Conservation (phyloP, 176 grass and related monocot species). For the bread wheat (Triticum aestivum) region DNA sequence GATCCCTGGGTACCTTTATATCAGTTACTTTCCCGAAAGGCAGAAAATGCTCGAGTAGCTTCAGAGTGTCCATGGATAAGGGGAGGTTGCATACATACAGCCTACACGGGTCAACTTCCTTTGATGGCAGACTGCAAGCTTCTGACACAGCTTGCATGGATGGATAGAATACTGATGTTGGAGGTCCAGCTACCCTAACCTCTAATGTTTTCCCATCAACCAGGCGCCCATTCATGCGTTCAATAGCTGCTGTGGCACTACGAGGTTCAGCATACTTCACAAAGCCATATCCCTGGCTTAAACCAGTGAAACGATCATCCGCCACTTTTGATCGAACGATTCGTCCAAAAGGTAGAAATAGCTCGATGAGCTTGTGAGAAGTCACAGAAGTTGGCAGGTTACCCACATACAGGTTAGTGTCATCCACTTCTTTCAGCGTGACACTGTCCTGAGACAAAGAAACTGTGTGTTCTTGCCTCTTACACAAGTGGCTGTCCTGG, state of each 20-base stretch:
- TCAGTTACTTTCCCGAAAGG: slow-evolving; percentile 52
- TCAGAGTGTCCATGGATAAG: slow-evolving; percentile 31
- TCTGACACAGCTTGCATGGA: slow-evolving; percentile 12
- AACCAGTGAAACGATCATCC: slow-evolving; percentile 48
- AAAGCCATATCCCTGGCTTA: slow-evolving; percentile 68
- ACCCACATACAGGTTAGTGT: slow-evolving; percentile 47
- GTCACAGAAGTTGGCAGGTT: slow-evolving; percentile 37
- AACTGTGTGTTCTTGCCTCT: slow-evolving; percentile 30
- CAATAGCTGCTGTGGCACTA: slow-evolving; percentile 48
- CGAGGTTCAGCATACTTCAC: slow-evolving; percentile 53
- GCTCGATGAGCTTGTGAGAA: slow-evolving; percentile 46
- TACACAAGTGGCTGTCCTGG: slow-evolving; percentile 24
- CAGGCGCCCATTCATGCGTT: slow-evolving; percentile 45
- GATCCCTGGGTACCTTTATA: slow-evolving; percentile 50
- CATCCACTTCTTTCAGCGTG: slow-evolving; percentile 28
- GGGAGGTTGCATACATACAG: slow-evolving; percentile 45
- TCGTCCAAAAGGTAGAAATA: slow-evolving; percentile 55
- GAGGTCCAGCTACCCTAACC: slow-evolving; percentile 41
- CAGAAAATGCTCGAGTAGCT: slow-evolving; percentile 39
- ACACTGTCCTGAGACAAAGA: background rate
- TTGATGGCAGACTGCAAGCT: slow-evolving; percentile 20
- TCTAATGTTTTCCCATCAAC: slow-evolving; percentile 50
- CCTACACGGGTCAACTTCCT: slow-evolving; percentile 26
- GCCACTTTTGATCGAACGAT: slow-evolving; percentile 48
- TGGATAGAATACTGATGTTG: slow-evolving; percentile 14